Conservation (phyloP, 2,329 filamentous ascomycete species). For the Rosellinia necatrix region DNA sequence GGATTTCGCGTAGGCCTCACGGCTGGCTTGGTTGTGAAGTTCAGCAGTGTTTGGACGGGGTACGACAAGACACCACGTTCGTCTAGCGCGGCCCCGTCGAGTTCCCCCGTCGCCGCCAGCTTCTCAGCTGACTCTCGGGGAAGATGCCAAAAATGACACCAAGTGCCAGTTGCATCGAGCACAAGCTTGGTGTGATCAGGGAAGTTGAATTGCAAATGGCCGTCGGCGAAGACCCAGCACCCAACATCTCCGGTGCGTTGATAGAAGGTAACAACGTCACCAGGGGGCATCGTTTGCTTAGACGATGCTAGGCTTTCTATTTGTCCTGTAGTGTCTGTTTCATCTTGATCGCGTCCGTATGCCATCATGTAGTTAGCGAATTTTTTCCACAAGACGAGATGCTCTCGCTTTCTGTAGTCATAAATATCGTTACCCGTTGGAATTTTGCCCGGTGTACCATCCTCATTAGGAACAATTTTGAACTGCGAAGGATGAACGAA, state of each 20-base stretch:
- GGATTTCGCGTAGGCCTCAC: conserved; percentile 48
- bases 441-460: conserved; percentile 65
- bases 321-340: conserved; percentile 51
- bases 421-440: conserved; percentile 66
- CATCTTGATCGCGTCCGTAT: conserved; percentile 72
- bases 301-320: conserved; percentile 47
- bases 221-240: conserved; percentile 81
- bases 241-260: conserved; percentile 81
- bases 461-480: conserved; percentile 57
- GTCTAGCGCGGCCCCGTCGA: conserved; percentile 71
- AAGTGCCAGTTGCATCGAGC: conserved; percentile 72
- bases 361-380: conserved; percentile 76
- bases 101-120: conserved; percentile 67
- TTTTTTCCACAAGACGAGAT: conserved; percentile 72
- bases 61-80: conserved; percentile 74
- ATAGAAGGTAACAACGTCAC: conserved; percentile 76
- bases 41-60: conserved; percentile 73
- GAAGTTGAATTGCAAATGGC: conserved; percentile 85
- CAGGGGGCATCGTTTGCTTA: conserved; percentile 49
- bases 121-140: conserved; percentile 71
- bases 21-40: conserved; percentile 60
- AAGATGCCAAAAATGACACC: conserved; percentile 79
- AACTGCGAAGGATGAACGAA: conserved; percentile 68
- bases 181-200: conserved; percentile 87
- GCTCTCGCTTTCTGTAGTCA: conserved; percentile 68